phyloP scores from a whole-genome alignment of 2,329 filamentous ascomycete species.

The Ceratocystis smalleyi region DNA sequence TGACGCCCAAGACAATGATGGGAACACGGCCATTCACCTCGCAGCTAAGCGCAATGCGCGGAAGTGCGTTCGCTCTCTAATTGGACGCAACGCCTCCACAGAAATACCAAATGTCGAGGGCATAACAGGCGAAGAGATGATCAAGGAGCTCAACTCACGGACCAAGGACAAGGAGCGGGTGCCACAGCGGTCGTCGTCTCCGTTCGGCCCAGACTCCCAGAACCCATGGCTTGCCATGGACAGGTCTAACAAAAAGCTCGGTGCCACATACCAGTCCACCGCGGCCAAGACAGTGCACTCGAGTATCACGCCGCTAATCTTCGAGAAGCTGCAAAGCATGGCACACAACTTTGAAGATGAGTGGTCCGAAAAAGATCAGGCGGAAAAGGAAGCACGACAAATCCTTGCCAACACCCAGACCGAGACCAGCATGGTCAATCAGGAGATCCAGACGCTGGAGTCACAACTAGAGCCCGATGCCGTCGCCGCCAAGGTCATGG shows the following conservation, averaged over 20 bases:
- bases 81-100: constrained; percentile 66
- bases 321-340: constrained; percentile 57
- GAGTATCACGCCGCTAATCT: constrained; percentile 51
- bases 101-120: constrained; percentile 71
- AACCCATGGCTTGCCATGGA: constrained; percentile 25
- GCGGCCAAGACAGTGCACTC: constrained; percentile 55
- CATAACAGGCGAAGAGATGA: constrained; percentile 70
- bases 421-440: constrained; percentile 46
- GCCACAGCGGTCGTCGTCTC: constrained; percentile 61
- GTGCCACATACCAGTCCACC: constrained; percentile 38
- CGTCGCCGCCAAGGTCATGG: constrained; percentile 33
- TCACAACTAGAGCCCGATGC: constrained; percentile 40
- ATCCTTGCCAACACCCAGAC: constrained; percentile 51
- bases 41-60: constrained; percentile 70
- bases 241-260: constrained; percentile 27
- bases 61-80: constrained; percentile 69
- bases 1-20: constrained; percentile 68
- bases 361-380: constrained; percentile 55
- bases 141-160: constrained; percentile 56
- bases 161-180: constrained; percentile 45
- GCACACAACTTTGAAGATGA: constrained; percentile 59
- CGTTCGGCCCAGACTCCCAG: constrained; percentile 47
- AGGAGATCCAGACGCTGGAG: constrained; percentile 44
- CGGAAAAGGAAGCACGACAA: constrained; percentile 50
- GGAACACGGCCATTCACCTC: constrained; percentile 69